phyloP scores from a whole-genome alignment of 2,329 filamentous ascomycete genomes.

The Anthostomella pinea region DNA sequence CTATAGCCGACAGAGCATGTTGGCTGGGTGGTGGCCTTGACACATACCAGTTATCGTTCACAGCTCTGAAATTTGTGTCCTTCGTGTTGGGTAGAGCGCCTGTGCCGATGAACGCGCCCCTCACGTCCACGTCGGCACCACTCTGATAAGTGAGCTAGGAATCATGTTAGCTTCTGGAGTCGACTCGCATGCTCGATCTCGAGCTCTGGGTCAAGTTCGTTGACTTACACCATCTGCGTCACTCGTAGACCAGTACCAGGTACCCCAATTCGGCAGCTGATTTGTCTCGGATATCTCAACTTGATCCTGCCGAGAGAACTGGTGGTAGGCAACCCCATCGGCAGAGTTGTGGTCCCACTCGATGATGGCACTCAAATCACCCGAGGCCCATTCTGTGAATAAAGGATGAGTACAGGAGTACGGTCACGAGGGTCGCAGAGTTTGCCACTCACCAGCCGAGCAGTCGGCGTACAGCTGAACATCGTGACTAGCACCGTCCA shows the following conservation, averaged over 20 bases:
- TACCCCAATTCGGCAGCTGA: slow-evolving; percentile 79
- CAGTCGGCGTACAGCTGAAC: slow-evolving; percentile 73
- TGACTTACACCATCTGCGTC: slow-evolving; percentile 43
- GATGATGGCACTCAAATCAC: slow-evolving; percentile 53
- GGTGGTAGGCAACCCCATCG: slow-evolving; percentile 60
- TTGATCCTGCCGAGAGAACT: slow-evolving; percentile 59
- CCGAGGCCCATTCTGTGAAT: slow-evolving; percentile 66
- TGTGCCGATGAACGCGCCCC: slow-evolving; percentile 62
- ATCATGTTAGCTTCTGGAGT: slow-evolving; percentile 12
- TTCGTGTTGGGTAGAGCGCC: slow-evolving; percentile 62
- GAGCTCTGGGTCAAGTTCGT: too few relatives aligned
- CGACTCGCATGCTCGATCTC: too few relatives aligned
- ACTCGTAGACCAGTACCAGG: slow-evolving; percentile 67
- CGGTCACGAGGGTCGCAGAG: slow-evolving; percentile 4
- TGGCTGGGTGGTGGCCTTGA: neutral
- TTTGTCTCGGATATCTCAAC: slow-evolving; percentile 63
- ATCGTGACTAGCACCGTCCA: slow-evolving; percentile 60
- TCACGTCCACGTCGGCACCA: slow-evolving; percentile 63
- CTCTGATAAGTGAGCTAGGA: slow-evolving; percentile 64
- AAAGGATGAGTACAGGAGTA: slow-evolving; percentile 6
- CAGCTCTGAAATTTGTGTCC: slow-evolving; percentile 63
- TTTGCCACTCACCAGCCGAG: slow-evolving; percentile 54
- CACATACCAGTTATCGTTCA: slow-evolving; percentile 56
- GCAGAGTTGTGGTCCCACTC: slow-evolving; percentile 59
- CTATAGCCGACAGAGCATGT: too few relatives aligned